These are phyloP conservation scores for Hypoxylon sp. DNA, from an alignment of 2,329 filamentous ascomycete species.

Conservation along the genomic window DNA sequence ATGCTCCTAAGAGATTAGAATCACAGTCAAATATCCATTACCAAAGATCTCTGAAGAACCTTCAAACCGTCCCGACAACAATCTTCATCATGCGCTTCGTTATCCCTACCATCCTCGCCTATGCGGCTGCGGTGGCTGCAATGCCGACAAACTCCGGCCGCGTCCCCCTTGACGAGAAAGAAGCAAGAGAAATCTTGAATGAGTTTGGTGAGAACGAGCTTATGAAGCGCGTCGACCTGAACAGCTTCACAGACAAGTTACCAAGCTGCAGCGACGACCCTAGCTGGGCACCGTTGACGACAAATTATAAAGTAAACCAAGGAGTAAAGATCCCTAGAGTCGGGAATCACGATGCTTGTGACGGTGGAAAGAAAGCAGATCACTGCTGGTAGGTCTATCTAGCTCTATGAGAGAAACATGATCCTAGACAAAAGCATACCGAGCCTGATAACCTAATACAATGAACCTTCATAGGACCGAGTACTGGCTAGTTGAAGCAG, in stretches of 20 bases:
- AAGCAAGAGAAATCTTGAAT: not conserved
- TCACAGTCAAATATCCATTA: too few relatives aligned
- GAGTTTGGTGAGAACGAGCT: not conserved
- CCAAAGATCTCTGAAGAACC: too few relatives aligned
- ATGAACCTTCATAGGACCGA: not conserved
- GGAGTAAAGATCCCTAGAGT: not conserved
- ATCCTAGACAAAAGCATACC: not conserved
- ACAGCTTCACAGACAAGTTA: not conserved
- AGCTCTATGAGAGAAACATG: not conserved
- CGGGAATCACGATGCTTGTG: not conserved
- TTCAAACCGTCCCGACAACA: too few relatives aligned
- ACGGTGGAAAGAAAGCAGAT: not conserved
- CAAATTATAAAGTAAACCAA: not conserved
- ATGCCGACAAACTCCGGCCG: too few relatives aligned
- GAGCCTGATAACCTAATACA: not conserved
- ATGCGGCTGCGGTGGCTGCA: too few relatives aligned
- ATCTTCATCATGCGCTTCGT: too few relatives aligned
- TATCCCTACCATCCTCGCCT: too few relatives aligned
- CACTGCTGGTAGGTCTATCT: not conserved
- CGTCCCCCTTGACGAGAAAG: not conserved
- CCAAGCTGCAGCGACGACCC: not conserved
- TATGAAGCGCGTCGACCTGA: not conserved
- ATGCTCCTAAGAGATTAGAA: too few relatives aligned
- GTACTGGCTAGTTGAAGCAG: not conserved
- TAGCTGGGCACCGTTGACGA: not conserved